Percentiles rank a stretch among this genome's conserved stretches.
phyloP scores from a whole-genome alignment of 73 alveolate genomes.

The Blepharisma japonicum region DNA sequence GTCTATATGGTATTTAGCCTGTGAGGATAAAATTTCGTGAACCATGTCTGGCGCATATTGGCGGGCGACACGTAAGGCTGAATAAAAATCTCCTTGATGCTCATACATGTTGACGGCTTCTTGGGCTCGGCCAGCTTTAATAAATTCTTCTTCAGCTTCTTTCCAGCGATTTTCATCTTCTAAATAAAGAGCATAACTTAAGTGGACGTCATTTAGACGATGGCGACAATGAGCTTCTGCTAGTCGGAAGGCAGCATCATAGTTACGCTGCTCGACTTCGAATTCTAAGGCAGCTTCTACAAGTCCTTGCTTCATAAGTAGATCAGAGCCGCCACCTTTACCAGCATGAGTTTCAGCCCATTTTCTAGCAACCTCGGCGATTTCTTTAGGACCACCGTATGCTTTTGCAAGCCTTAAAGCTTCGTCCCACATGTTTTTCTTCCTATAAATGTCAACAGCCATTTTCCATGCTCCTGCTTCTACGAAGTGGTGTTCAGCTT shows the following conservation, averaged over 20 bases:
- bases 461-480: constrained; percentile 96
- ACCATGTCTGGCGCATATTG: constrained; percentile 89
- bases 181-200: constrained; percentile 92
- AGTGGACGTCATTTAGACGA: constrained; percentile 95
- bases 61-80: constrained; percentile 99
- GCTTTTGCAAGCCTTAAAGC: constrained; percentile 97
- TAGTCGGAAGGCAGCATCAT: constrained; percentile 94
- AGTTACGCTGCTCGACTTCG: constrained; percentile 90
- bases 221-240: constrained; percentile 93
- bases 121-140: constrained; percentile 97
- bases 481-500: constrained; percentile 98
- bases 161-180: constrained; percentile 97
- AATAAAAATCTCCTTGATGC: constrained; percentile 96
- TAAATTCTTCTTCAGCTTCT: constrained; percentile 99
- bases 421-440: constrained; percentile 96
- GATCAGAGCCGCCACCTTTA: constrained; percentile 91
- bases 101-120: constrained; percentile 99
- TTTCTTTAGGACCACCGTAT: constrained; percentile 94
- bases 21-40: constrained; percentile 73
- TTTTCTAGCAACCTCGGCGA: constrained; percentile 93
- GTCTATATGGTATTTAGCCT: constrained; percentile 90
- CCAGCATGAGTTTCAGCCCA: constrained; percentile 84
- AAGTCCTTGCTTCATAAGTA: constrained; percentile 89
- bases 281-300: constrained; percentile 98
- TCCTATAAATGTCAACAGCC: constrained; percentile 96